Base-by-base conservation (phyloP, 2,329 filamentous ascomycete genomes). In the Fusarium sacchari region DNA sequence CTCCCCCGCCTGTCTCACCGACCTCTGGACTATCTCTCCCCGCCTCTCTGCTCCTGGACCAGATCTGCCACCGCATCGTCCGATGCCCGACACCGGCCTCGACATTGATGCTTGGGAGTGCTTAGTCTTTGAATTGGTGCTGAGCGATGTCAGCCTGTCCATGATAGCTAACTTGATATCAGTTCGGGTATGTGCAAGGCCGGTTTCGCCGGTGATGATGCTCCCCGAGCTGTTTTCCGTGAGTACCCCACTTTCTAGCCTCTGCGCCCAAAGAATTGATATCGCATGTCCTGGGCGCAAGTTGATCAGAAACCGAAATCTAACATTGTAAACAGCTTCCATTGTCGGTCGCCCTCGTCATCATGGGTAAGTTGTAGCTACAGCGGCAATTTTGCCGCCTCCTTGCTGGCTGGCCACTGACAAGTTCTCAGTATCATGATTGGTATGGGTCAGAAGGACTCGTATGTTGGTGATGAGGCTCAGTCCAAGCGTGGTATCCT, bases 401-500 rank as follows among this genome's bases (percentile, higher is more conserved):
- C 64, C 64, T 72, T 73, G 72, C 64, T 53, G 59, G 49, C 57
- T 53, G 37, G 57, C 62, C 47, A 60, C 60, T 72, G 72, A 71
- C 69, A 69, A 55, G 46, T 56, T 80, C 79, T 74, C 82, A 97
- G 96, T 92, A 98, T 99, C 90, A 99, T 99, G 96, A 98, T 99
- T 86, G 96, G 96, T 92, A 99, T 99, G 96, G 96, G 96, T 82
- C 96, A 98, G 89, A 99, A 99, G 91, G 96, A 99, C 91, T 98
- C 96, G 76, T 99, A 99, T 85, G 96, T 99, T 82, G 96, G 96
- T 91, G 96, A 99, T 89, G 96, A 99, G 91, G 96, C 96, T 88
- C 96, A 99, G 91, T 99, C 96, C 85, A 99, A 99, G 95, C 96
- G 96, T 96, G 96, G 96, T 97, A 98, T 99, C 89, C 92, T 99